A percentile compares a stretch with the other conserved stretches of the same genome.
Evolutionary conservation across 176 grass and related monocot genomes (phyloP).

Genomic region (Triticum aestivum): DNA sequence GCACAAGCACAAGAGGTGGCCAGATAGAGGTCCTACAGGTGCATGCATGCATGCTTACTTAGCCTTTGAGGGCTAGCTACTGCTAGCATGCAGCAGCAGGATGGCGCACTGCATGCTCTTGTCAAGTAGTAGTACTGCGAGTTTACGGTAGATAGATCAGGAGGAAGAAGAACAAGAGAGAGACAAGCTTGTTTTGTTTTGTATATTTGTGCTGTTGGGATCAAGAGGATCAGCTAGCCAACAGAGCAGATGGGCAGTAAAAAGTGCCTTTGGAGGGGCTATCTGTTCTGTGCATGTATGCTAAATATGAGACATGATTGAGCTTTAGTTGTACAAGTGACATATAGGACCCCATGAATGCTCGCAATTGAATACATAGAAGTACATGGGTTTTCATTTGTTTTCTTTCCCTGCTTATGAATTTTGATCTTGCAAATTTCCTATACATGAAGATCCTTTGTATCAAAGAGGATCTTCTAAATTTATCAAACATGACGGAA

Average conservation of each 20-base stretch:
- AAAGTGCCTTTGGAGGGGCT: slow-evolving; percentile 18
- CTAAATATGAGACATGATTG: slow-evolving; percentile 17
- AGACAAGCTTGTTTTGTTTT: not conserved
- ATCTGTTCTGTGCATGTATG: not conserved
- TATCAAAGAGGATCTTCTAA: too few species aligned
- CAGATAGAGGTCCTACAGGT: slow-evolving; percentile 24
- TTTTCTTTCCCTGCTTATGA: not conserved
- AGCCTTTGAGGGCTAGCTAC: slow-evolving; percentile 35
- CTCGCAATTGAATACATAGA: not conserved
- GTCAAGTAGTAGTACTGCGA: slow-evolving; percentile 46
- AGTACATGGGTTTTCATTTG: not conserved
- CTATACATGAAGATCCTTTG: too few species aligned
- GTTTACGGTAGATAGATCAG: slow-evolving; percentile 25
- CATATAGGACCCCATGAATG: not conserved
- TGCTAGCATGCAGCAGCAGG: not conserved
- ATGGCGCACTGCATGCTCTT: slow-evolving; percentile 33
- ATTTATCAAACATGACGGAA: too few species aligned
- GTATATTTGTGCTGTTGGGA: slow-evolving; percentile 9
- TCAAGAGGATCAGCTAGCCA: not conserved
- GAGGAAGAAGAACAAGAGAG: not conserved
- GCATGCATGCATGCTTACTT: slow-evolving; percentile 61
- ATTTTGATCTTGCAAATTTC: too few species aligned
- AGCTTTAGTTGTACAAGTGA: slow-evolving; percentile 10
- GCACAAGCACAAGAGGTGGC: slow-evolving; percentile 41
- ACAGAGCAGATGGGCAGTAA: not conserved